Conservation (phyloP, 2,329 filamentous ascomycete species). For the Zymoseptoria brevis region DNA sequence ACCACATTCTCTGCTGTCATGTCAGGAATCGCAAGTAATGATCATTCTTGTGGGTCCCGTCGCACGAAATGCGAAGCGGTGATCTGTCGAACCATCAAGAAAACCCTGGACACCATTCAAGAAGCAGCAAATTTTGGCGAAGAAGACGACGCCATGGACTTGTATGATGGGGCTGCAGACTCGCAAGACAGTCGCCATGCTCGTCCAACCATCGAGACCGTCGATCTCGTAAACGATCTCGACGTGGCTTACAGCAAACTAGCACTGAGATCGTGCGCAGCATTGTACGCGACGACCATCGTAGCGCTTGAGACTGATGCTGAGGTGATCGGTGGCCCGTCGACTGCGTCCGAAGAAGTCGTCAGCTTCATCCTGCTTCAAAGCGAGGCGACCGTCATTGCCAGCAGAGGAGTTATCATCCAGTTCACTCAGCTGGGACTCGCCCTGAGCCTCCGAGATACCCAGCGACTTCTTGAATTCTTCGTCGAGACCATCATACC, state of each 20-base stretch:
- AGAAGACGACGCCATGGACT: constrained; percentile 53
- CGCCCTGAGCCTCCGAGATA: constrained; percentile 25
- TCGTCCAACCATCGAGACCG: constrained; percentile 26
- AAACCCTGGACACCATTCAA: constrained; percentile 5
- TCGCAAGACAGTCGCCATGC: constrained; percentile 48
- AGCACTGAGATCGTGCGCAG: constrained; percentile 14
- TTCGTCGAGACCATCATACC: constrained; percentile 43
- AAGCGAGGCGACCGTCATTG: constrained; percentile 16
- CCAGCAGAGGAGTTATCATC: constrained; percentile 19
- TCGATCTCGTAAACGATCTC: constrained; percentile 42
- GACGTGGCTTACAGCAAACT: constrained; percentile 15
- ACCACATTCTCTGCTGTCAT: constrained; percentile 27
- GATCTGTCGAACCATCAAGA: constrained; percentile 14
- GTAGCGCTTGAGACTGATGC: constrained; percentile 1
- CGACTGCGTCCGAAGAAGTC: constrained; percentile 8
- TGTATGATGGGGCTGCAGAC: constrained; percentile 54
- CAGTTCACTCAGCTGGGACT: constrained; percentile 19
- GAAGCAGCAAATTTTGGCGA: constrained; percentile 32
- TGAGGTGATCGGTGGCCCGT: neutral
- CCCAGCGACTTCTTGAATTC: constrained; percentile 40
- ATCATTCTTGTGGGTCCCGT: neutral
- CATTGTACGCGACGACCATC: constrained; percentile 18
- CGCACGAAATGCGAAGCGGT: constrained; percentile 12
- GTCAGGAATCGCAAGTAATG: constrained; percentile 5
- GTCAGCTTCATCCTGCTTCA: constrained; percentile 22